Evolutionary conservation across 2,329 filamentous ascomycete species (phyloP).

Genomic region (Hypomyces rosellus): DNA sequence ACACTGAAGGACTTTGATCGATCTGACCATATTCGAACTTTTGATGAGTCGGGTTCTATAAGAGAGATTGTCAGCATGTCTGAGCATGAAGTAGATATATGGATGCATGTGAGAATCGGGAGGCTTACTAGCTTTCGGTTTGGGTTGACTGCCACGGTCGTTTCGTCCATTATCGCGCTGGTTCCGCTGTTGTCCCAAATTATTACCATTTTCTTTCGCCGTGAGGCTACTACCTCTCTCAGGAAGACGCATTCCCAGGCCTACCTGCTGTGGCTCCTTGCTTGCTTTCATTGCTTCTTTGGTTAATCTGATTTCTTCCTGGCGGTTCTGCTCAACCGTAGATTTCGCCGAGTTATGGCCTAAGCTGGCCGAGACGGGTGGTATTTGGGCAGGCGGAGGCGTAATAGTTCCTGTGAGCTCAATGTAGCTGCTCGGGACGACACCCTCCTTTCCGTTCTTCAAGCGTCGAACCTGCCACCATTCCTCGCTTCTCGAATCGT

Average conservation of each 20-base stretch:
- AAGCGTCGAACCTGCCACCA: slow-evolving; percentile 95
- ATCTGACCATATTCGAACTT: slow-evolving; percentile 91
- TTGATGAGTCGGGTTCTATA: slow-evolving; percentile 72
- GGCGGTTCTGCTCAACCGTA: slow-evolving; percentile 66
- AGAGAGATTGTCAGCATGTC: neutral
- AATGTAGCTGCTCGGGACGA: slow-evolving; percentile 94
- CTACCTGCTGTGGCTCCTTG: slow-evolving; percentile 60
- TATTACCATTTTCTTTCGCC: slow-evolving; percentile 59
- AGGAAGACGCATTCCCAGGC: slow-evolving; percentile 68
- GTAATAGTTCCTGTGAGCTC: slow-evolving; percentile 69
- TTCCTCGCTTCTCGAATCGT: slow-evolving; percentile 88
- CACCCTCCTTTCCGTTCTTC: slow-evolving; percentile 90
- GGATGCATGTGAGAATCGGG: neutral
- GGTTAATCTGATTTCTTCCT: slow-evolving; percentile 77
- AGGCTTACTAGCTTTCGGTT: slow-evolving; percentile 65
- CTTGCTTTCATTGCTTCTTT: slow-evolving; percentile 68
- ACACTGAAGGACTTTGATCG: slow-evolving; percentile 94
- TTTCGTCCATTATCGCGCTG: slow-evolving; percentile 60
- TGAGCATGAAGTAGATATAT: neutral
- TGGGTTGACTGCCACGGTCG: slow-evolving; percentile 46
- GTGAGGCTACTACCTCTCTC: slow-evolving; percentile 73
- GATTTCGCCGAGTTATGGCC: slow-evolving; percentile 52
- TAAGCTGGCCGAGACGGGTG: slow-evolving; percentile 34
- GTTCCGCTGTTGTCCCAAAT: slow-evolving; percentile 64
- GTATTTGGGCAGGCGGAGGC: slow-evolving; percentile 22